Conservation (phyloP, 2,329 filamentous ascomycete genomes). For the Fusarium tjaetaba region DNA sequence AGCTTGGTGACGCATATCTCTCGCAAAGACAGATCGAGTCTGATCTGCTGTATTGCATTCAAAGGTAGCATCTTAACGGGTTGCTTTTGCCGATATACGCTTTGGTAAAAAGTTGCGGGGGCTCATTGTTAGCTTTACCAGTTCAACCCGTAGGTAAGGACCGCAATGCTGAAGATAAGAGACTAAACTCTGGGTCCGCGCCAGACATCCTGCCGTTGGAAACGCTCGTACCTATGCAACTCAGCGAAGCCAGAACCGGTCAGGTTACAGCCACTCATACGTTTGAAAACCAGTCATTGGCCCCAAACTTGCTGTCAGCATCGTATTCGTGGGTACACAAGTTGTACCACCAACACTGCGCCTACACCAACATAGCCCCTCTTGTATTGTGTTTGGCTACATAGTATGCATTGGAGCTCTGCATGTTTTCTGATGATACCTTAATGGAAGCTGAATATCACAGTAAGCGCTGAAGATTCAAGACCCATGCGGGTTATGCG, state of each 20-base stretch:
- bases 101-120: neutral
- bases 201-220: neutral
- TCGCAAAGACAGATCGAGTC: neutral
- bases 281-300: neutral
- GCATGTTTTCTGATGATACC: conserved; percentile 6
- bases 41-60: neutral
- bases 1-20: neutral
- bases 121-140: neutral
- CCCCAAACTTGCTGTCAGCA: conserved; percentile 28
- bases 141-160: neutral
- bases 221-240: neutral
- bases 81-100: neutral
- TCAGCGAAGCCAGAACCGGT: conserved; percentile 9
- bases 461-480: neutral
- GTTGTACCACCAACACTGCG: conserved; percentile 29
- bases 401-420: conserved; percentile 14
- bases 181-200: neutral
- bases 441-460: neutral
- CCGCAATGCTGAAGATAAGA: neutral
- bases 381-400: conserved; percentile 3
- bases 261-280: conserved; percentile 19
- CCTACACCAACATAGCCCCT: conserved; percentile 16
- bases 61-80: neutral
- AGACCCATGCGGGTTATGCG: neutral
- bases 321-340: conserved; percentile 34